Evolutionary conservation across 768 basidiomycete species (phyloP).

Genomic region (Suillus fuscotomentosus): DNA sequence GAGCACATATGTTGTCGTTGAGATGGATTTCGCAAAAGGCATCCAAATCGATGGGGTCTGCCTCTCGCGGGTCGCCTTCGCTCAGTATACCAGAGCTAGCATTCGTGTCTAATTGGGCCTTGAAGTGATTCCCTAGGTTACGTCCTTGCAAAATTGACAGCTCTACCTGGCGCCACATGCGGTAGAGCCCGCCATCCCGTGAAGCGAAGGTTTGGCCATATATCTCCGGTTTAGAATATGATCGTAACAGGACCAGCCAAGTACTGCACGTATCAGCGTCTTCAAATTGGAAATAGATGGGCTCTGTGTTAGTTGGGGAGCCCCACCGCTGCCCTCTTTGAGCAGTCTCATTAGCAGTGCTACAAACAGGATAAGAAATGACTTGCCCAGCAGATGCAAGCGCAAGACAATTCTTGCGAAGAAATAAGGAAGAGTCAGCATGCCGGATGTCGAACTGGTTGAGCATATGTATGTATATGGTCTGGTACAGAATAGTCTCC

Average conservation of each 20-base stretch:
- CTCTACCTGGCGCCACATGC: slow-evolving; percentile 85
- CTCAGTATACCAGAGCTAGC: slow-evolving; percentile 26
- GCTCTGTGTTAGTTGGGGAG: slow-evolving; percentile 50
- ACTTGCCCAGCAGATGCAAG: slow-evolving; percentile 63
- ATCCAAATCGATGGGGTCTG: slow-evolving; percentile 62
- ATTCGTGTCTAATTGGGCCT: slow-evolving; percentile 25
- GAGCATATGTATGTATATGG: slow-evolving; percentile 68
- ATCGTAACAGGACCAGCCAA: slow-evolving; percentile 79
- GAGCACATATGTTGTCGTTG: slow-evolving; percentile 64
- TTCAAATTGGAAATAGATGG: slow-evolving; percentile 72
- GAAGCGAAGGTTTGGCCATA: slow-evolving; percentile 61
- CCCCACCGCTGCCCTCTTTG: slow-evolving; percentile 61
- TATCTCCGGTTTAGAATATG: slow-evolving; percentile 78
- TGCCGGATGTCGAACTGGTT: slow-evolving; percentile 80
- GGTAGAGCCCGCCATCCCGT: slow-evolving; percentile 71
- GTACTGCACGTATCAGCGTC: slow-evolving; percentile 62
- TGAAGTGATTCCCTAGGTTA: slow-evolving; percentile 55
- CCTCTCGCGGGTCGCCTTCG: slow-evolving; percentile 37
- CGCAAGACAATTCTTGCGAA: slow-evolving; percentile 71
- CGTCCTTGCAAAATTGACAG: slow-evolving; percentile 73
- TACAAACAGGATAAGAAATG: slow-evolving; percentile 5
- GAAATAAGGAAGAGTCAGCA: slow-evolving; percentile 74
- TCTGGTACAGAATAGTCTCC: slow-evolving; percentile 74
- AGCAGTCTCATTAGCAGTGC: slow-evolving; percentile 11
- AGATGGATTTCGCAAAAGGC: slow-evolving; percentile 79